Percentiles rank a stretch among this genome's conserved stretches.
These are phyloP conservation scores for Quercus aquifolioides DNA, from an alignment of 306 rosid genomes.

Conservation along the genomic window DNA sequence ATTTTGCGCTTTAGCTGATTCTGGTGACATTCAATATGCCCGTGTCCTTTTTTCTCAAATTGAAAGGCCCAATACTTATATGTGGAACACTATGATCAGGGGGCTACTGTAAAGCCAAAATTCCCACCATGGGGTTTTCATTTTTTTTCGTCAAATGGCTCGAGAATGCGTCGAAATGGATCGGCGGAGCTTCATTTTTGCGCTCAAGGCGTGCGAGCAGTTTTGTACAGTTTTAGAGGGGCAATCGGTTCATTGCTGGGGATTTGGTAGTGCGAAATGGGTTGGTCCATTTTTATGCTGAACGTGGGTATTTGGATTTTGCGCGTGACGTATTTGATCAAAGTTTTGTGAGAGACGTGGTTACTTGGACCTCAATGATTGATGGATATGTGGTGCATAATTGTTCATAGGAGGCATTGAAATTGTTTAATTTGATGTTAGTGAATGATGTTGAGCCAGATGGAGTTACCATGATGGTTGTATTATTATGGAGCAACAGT, in stretches of 20 bases:
- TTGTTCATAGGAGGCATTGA: constrained; percentile 41
- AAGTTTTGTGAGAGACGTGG: constrained; percentile 49
- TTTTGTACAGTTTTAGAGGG: constrained; percentile 16
- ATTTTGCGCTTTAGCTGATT: constrained; percentile 64
- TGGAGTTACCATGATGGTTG: constrained; percentile 58
- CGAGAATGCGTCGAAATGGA: constrained; percentile 33
- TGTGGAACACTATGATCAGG: constrained; percentile 84
- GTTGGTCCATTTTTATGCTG: constrained; percentile 41
- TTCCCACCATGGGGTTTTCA: constrained; percentile 37
- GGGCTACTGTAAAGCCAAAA: constrained; percentile 38
- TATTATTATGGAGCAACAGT: neutral
- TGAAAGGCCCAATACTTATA: constrained; percentile 51
- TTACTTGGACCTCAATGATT: constrained; percentile 80
- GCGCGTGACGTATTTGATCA: constrained; percentile 31
- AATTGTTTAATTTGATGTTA: constrained; percentile 51
- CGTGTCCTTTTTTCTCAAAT: constrained; percentile 33
- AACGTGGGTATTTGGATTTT: constrained; percentile 29
- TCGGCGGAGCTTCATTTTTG: constrained; percentile 48
- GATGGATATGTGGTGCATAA: constrained; percentile 47
- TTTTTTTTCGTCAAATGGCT: constrained; percentile 45
- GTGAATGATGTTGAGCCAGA: constrained; percentile 52
- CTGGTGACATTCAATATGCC: constrained; percentile 53
- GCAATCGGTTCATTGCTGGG: constrained; percentile 38
- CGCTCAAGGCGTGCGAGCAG: constrained; percentile 50
- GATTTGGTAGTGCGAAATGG: constrained; percentile 61